These are phyloP conservation scores for Obelidium mucronatum DNA, from an alignment of 192 early-diverging fungal genomes.

Conservation along the genomic window DNA sequence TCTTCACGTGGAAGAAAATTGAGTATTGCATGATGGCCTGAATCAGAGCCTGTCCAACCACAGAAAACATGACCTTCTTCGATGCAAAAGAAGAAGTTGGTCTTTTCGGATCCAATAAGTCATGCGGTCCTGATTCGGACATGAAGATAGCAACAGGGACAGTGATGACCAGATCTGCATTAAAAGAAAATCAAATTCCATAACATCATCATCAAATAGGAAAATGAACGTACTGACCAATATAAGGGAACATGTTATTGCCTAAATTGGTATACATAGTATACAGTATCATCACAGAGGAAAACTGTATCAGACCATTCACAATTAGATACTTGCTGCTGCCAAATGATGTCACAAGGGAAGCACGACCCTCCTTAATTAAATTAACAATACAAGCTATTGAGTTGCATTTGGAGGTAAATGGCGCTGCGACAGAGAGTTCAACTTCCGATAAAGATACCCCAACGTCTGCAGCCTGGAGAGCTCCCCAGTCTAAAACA, in stretches of 20 bases:
- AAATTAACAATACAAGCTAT: conserved; percentile 93
- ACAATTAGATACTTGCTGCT: conserved; percentile 99
- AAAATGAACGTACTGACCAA: conserved; percentile 75
- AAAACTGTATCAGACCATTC: conserved; percentile 97
- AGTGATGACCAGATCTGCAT: conserved; percentile 64
- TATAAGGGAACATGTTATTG: conserved; percentile 96
- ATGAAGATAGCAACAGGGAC: conserved; percentile 73
- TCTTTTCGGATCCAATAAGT: conserved; percentile 73
- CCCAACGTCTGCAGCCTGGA: conserved; percentile 96
- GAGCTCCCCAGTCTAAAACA: conserved; percentile 81
- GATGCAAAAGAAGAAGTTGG: conserved; percentile 92
- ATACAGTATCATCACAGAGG: conserved; percentile 92
- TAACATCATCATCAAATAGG: too few species aligned
- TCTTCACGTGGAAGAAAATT: conserved; percentile 73
- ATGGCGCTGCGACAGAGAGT: conserved; percentile 97
- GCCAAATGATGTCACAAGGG: conserved; percentile 95
- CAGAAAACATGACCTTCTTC: conserved; percentile 87
- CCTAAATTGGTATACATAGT: conserved; percentile 86
- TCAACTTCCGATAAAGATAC: conserved; percentile 97
- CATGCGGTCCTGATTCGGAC: conserved; percentile 88
- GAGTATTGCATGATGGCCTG: conserved; percentile 81
- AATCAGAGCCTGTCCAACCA: conserved; percentile 89
- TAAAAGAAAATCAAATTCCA: neutral
- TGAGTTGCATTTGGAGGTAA: conserved; percentile 89
- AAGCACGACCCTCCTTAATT: conserved; percentile 89